Evolutionary conservation across 441 rosid genomes (phyloP), one percentile per base, ranked within the genome.

Genomic region (Isatis lusitanica): DNA sequence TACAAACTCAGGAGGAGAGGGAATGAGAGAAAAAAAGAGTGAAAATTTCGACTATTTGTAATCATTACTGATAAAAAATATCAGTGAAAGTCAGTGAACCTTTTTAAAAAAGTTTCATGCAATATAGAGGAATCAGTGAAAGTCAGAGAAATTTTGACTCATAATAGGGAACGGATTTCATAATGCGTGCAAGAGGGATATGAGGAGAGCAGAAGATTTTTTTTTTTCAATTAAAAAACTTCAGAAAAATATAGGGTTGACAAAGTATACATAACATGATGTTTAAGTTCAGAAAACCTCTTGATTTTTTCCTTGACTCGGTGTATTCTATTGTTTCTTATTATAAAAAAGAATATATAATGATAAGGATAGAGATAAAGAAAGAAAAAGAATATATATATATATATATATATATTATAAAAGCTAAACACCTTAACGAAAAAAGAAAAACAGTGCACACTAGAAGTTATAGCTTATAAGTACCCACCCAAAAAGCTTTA

Each of bases 1-100:
- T 21, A 75, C 64, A 75, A 75, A 75, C 74, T 62, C 74, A 68
- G 16, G 44, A 50, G 43, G 9, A 30, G 1, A 68, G 51, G 28
- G 17, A 43, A 21, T 21, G 24, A 21, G 24, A 21, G 24, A 21
- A 21, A 21, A 21, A 21, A 33, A 6, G n/a, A 26, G 48, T 26
- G 40, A 59, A 59, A 18, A 1, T 44, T 18, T 4, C 15, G 17
- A 15, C 33, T 43, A 62, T 39, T 5, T 30, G 68, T 39, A 57
- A 26, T 57, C 77, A 74, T 66, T 6, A 36, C 65, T 47, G 21
- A 71, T 43, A 40, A 55, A 57, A 26, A 63, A 62, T 21, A 2
- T 21, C 24, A 21, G 24, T 21, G 24, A 21, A 21, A 21, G 24
- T 21, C 24, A 21, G 24, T 2, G 2, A 21, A 21, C 2, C 2